Percentiles rank a stretch among this genome's conserved stretches.
phyloP scores from a whole-genome alignment of 495 filamentous ascomycete species.

The Tetracladium setigerum region DNA sequence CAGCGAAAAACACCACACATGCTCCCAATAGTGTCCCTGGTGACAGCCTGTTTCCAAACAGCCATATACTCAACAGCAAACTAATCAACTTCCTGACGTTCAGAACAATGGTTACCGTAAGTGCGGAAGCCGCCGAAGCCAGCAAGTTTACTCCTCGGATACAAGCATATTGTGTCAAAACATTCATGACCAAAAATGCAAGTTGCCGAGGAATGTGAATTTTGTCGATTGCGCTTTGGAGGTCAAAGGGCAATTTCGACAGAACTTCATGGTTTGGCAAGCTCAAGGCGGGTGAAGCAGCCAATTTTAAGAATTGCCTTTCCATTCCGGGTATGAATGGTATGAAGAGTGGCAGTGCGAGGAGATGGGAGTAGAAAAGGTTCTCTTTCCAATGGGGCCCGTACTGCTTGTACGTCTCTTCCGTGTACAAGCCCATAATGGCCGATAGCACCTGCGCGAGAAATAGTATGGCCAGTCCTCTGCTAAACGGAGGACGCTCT shows the following conservation, averaged over 20 bases:
- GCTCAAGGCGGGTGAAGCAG: slow-evolving; percentile 37
- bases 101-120: slow-evolving; percentile 92
- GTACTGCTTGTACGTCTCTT: slow-evolving; percentile 77
- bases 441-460: slow-evolving; percentile 85
- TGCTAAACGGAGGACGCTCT: slow-evolving; percentile 46
- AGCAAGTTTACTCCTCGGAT: slow-evolving; percentile 92
- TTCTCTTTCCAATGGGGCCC: slow-evolving; percentile 93
- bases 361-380: slow-evolving; percentile 83
- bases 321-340: slow-evolving; percentile 45
- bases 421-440: slow-evolving; percentile 90
- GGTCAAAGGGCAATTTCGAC: slow-evolving; percentile 22
- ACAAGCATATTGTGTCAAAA: slow-evolving; percentile 86
- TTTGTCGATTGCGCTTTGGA: slow-evolving; percentile 25
- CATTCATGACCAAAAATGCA: slow-evolving; percentile 67
- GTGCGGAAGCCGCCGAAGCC: slow-evolving; percentile 73
- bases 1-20: slow-evolving; percentile 76
- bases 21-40: slow-evolving; percentile 73
- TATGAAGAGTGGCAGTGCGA: slow-evolving; percentile 63
- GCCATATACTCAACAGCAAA: slow-evolving; percentile 78
- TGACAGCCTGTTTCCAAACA: slow-evolving; percentile 81
- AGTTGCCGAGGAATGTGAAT: slow-evolving; percentile 61
- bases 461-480: slow-evolving; percentile 76
- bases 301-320: slow-evolving; percentile 42
- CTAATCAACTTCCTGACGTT: slow-evolving; percentile 95
- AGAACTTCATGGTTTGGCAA: slow-evolving; percentile 27